These are phyloP conservation scores for Saturnispora ahearnii DNA, from an alignment of 805 yeast genomes.

Conservation along the genomic window DNA sequence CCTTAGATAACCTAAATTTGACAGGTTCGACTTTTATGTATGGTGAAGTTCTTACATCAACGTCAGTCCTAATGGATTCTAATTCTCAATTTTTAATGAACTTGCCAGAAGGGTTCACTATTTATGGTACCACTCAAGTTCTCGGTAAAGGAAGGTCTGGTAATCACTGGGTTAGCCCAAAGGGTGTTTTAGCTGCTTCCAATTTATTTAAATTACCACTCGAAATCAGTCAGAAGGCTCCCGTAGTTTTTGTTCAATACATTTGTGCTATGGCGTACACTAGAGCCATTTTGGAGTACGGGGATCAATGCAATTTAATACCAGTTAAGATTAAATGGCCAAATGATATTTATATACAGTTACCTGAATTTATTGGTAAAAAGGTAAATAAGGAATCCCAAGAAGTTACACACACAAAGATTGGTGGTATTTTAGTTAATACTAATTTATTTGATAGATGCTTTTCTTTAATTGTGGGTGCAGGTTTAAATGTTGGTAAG, in stretches of 20 bases:
- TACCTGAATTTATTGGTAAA: conserved; percentile 46
- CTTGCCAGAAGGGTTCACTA: conserved; percentile 62
- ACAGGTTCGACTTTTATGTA: conserved; percentile 63
- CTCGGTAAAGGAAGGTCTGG: conserved; percentile 94
- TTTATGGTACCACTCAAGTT: conserved; percentile 75
- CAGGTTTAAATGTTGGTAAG: conserved; percentile 78
- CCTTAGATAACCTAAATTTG: conserved; percentile 19
- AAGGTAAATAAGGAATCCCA: conserved; percentile 21
- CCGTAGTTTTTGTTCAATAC: conserved; percentile 81
- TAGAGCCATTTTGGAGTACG: conserved; percentile 59
- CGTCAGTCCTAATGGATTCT: conserved; percentile 67
- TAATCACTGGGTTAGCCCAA: conserved; percentile 91
- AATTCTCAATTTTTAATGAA: conserved; percentile 50
- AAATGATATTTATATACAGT: conserved; percentile 74
- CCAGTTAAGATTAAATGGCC: conserved; percentile 95
- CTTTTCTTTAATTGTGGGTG: conserved; percentile 69
- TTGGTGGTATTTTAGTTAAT: conserved; percentile 79
- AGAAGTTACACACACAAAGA: conserved; percentile 63
- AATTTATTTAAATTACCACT: conserved; percentile 52
- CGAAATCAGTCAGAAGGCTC: conserved; percentile 31
- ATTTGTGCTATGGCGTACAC: conserved; percentile 74
- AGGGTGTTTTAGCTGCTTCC: conserved; percentile 82
- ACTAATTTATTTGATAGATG: conserved; percentile 54
- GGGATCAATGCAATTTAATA: conserved; percentile 46
- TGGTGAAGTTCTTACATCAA: conserved; percentile 86